Percentiles rank a stretch among this genome's conserved stretches.
phyloP scores from a whole-genome alignment of 2,329 filamentous ascomycete genomes.

The Ceratocystis eucalypticola region DNA sequence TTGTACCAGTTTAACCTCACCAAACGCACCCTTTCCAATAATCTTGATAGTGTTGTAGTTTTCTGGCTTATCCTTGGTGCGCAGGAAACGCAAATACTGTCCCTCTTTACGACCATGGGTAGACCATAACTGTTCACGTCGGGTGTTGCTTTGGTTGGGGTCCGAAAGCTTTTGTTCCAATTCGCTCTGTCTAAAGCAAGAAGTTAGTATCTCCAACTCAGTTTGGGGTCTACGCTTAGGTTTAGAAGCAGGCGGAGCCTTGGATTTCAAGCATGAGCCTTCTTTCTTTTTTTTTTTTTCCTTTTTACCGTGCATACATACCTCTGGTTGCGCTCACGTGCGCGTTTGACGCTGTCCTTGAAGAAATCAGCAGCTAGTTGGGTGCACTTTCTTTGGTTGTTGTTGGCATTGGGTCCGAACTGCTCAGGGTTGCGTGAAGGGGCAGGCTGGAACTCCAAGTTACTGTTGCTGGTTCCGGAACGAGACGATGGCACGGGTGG shows the following conservation, averaged over 20 bases:
- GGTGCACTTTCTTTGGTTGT: slow-evolving; percentile 57
- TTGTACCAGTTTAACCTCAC: slow-evolving; percentile 94
- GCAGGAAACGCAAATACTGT: slow-evolving; percentile 83
- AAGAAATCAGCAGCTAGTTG: slow-evolving; percentile 79
- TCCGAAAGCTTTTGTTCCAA: slow-evolving; percentile 76
- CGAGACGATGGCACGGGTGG: slow-evolving; percentile 51
- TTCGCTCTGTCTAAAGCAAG: slow-evolving; percentile 61
- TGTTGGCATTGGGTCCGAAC: slow-evolving; percentile 49
- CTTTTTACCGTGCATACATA: slow-evolving; percentile 30
- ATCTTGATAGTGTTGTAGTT: slow-evolving; percentile 97
- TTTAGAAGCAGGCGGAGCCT: not conserved
- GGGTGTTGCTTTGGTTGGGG: slow-evolving; percentile 55
- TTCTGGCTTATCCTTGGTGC: slow-evolving; percentile 81
- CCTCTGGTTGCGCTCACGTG: slow-evolving; percentile 89
- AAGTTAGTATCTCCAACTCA: not conserved
- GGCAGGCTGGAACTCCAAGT: slow-evolving; percentile 54
- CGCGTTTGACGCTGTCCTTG: slow-evolving; percentile 95
- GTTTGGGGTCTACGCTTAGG: not conserved
- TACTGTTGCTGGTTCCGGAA: slow-evolving; percentile 39
- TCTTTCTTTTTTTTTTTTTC: too few species aligned
- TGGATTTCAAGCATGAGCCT: not conserved
- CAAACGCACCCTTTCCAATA: slow-evolving; percentile 97
- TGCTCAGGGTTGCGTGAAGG: slow-evolving; percentile 81
- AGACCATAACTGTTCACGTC: slow-evolving; percentile 74
- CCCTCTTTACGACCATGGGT: slow-evolving; percentile 78